Percentiles rank a stretch among this genome's conserved stretches.
Evolutionary conservation across 1,284 basidiomycete species (phyloP).

Genomic region (Ganoderma sinense): DNA sequence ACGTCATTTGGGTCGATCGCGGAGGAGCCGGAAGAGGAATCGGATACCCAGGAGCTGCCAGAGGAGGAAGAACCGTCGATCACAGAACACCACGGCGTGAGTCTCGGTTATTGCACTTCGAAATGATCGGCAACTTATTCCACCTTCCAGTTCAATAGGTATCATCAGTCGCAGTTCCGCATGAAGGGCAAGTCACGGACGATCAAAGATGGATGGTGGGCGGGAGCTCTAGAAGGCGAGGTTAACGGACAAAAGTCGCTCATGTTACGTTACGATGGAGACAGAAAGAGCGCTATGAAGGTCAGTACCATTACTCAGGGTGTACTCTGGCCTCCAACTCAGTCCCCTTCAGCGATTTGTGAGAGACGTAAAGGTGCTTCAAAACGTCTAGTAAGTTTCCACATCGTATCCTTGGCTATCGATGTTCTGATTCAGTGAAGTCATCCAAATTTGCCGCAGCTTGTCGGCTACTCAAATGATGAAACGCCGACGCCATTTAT

Average conservation of each 20-base stretch:
- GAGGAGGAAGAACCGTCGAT: constrained; percentile 18
- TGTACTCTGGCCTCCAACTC: neutral
- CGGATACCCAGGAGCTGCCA: neutral
- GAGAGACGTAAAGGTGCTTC: constrained; percentile 57
- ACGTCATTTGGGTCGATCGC: neutral
- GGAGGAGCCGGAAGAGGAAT: neutral
- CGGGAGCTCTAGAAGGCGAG: constrained; percentile 48
- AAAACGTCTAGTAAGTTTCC: constrained; percentile 50
- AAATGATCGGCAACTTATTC: constrained; percentile 11
- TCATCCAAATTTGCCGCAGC: constrained; percentile 61
- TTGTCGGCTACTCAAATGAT: constrained; percentile 59
- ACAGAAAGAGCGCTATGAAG: constrained; percentile 41
- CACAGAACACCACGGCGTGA: constrained; percentile 46
- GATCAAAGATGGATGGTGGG: constrained; percentile 55
- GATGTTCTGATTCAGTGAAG: constrained; percentile 36
- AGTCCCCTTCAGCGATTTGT: constrained; percentile 50
- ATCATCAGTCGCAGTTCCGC: constrained; percentile 56
- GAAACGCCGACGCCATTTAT: constrained; percentile 57
- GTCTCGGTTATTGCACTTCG: neutral
- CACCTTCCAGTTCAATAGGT: constrained; percentile 50
- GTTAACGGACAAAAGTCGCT: constrained; percentile 48
- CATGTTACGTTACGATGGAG: constrained; percentile 54
- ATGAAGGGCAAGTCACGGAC: constrained; percentile 44
- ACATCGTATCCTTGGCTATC: neutral
- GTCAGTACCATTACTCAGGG: constrained; percentile 34